phyloP scores from a whole-genome alignment of 2,329 filamentous ascomycete species.

The Anthostomella pinea region DNA sequence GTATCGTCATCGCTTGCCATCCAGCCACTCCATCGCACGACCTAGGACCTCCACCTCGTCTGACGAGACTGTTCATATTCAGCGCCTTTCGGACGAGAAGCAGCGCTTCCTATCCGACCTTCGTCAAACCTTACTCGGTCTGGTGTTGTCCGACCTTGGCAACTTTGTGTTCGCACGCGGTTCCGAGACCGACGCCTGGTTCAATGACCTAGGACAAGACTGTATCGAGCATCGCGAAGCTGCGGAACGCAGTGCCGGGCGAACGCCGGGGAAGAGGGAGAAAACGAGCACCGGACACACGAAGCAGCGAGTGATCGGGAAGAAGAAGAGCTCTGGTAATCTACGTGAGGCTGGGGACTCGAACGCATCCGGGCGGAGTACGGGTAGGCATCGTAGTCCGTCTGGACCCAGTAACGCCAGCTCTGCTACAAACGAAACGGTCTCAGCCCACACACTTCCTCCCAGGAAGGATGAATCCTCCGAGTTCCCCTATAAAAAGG shows the following conservation, averaged over 20 bases:
- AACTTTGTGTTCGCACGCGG: slow-evolving; percentile 82
- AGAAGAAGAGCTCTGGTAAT: slow-evolving; percentile 68
- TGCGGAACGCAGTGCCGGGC: slow-evolving; percentile 46
- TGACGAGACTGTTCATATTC: slow-evolving; percentile 64
- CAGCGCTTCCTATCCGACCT: slow-evolving; percentile 73
- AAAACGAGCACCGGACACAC: slow-evolving; percentile 42
- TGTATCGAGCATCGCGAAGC: slow-evolving; percentile 62
- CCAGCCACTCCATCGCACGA: slow-evolving; percentile 49
- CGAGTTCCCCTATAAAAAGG: slow-evolving; percentile 76
- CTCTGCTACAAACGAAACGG: slow-evolving; percentile 39
- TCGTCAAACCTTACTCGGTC: slow-evolving; percentile 74
- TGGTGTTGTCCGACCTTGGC: slow-evolving; percentile 86
- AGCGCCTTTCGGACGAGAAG: slow-evolving; percentile 65
- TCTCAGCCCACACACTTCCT: slow-evolving; percentile 30
- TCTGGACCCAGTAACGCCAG: slow-evolving; percentile 42
- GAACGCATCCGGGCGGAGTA: slow-evolving; percentile 29
- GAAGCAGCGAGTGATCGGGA: slow-evolving; percentile 55
- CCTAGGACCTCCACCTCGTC: slow-evolving; percentile 66
- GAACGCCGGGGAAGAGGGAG: slow-evolving; percentile 39
- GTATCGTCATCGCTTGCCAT: slow-evolving; percentile 41
- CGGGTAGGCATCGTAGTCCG: slow-evolving; percentile 38
- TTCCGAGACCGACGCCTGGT: slow-evolving; percentile 91
- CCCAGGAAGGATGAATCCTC: slow-evolving; percentile 34
- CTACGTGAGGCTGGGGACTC: slow-evolving; percentile 51
- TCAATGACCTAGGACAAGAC: slow-evolving; percentile 64